Percentiles rank a stretch among this genome's conserved stretches.
Conservation (phyloP, 1,139 yeast species). For the Saccharomycopsis hybrid region DNA sequence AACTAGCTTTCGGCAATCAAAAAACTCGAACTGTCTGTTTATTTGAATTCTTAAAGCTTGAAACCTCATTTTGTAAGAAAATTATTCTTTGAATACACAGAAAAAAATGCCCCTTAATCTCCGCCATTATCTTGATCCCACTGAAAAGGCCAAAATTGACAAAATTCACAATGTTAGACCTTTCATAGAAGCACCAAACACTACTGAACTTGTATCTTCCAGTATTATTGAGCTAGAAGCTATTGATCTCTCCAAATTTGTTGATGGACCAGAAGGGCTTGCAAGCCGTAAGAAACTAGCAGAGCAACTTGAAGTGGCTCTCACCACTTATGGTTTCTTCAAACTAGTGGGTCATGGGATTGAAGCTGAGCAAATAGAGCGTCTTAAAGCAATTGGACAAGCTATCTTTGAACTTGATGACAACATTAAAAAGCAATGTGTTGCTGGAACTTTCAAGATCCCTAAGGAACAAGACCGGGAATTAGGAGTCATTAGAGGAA, state of each 20-base stretch:
- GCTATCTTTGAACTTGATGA: constrained; percentile 37
- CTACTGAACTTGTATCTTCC: constrained; percentile 24
- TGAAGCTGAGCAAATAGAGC: constrained; percentile 28
- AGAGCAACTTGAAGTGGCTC: constrained; percentile 31
- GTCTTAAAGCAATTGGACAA: constrained; percentile 35
- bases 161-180: constrained; percentile 32
- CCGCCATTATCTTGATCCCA: constrained; percentile 17
- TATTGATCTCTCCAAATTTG: constrained; percentile 33
- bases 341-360: constrained; percentile 37
- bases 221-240: constrained; percentile 33
- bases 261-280: constrained; percentile 33
- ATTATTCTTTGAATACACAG: too few relatives aligned
- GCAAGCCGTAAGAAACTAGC: constrained; percentile 32
- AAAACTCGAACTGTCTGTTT: too few relatives aligned
- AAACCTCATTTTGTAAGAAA: too few relatives aligned
- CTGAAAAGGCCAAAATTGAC: constrained; percentile 23
- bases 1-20: too few relatives aligned
- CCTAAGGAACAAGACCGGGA: constrained; percentile 29
- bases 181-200: constrained; percentile 30
- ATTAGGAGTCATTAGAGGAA: constrained; percentile 41
- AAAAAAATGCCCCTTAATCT: too few relatives aligned
- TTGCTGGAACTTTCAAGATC: constrained; percentile 35
- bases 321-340: constrained; percentile 42
- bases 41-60: too few relatives aligned
- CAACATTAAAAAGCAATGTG: constrained; percentile 33